These are phyloP conservation scores for Hypoxylon sp. DNA, from an alignment of 2,329 filamentous ascomycete genomes.

Conservation along the genomic window DNA sequence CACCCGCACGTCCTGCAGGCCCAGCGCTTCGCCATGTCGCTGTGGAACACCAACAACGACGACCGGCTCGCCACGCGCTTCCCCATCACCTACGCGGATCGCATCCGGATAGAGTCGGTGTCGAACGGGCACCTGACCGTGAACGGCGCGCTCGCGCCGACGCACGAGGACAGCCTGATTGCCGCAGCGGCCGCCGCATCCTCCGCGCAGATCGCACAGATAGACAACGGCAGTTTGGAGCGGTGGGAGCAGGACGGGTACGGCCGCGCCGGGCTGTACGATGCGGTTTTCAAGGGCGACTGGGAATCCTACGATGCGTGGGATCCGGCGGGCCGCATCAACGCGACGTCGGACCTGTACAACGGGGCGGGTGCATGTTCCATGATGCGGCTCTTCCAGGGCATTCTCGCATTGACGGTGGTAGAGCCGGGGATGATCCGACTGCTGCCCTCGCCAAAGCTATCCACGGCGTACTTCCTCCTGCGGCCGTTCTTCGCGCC, in stretches of 20 bases:
- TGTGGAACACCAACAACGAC: conserved; percentile 70
- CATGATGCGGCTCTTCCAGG: conserved; percentile 71
- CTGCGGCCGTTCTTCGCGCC: conserved; percentile 66
- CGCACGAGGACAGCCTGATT: conserved; percentile 50
- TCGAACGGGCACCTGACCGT: conserved; percentile 52
- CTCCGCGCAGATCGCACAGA: conserved; percentile 71
- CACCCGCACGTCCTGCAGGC: conserved; percentile 73
- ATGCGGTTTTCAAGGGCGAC: conserved; percentile 64
- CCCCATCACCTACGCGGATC: conserved; percentile 76
- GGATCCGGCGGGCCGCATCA: conserved; percentile 65
- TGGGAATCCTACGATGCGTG: conserved; percentile 70
- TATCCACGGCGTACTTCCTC: conserved; percentile 62
- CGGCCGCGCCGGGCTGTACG: conserved; percentile 68
- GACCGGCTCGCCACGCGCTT: conserved; percentile 71
- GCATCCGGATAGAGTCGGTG: conserved; percentile 73
- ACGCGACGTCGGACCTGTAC: conserved; percentile 67
- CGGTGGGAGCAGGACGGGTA: conserved; percentile 79
- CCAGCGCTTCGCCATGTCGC: conserved; percentile 74
- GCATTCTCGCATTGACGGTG: conserved; percentile 65
- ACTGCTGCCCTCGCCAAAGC: conserved; percentile 62
- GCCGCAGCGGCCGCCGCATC: conserved; percentile 54
- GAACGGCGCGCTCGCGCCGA: conserved; percentile 46
- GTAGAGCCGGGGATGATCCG: conserved; percentile 63
- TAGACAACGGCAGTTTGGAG: conserved; percentile 78
- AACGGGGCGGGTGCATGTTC: conserved; percentile 69